Conservation (phyloP, 768 basidiomycete genomes). For the Suillus alpinus region DNA sequence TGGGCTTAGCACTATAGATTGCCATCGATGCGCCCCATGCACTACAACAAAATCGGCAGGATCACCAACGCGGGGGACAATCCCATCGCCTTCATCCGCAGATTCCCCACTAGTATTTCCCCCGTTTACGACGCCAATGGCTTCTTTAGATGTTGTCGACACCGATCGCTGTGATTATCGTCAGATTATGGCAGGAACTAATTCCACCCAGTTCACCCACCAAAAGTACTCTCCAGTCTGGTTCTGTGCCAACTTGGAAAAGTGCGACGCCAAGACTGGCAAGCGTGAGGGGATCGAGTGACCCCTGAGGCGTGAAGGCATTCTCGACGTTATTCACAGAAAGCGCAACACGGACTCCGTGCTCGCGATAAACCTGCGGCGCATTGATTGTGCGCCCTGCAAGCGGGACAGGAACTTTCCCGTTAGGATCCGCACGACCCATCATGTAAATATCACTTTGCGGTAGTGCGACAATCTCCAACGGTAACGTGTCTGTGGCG, state of each 20-base stretch:
- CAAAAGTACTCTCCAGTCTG: constrained; percentile 44
- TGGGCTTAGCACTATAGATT: constrained; percentile 50
- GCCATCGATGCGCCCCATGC: constrained; percentile 43
- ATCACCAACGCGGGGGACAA: constrained; percentile 40
- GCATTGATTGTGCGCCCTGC: constrained; percentile 56
- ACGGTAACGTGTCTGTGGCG: constrained; percentile 39
- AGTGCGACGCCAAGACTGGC: constrained; percentile 56
- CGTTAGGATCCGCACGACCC: constrained; percentile 36
- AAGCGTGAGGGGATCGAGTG: constrained; percentile 57
- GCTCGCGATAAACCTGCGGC: constrained; percentile 42
- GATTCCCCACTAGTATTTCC: constrained; percentile 17
- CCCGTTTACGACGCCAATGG: constrained; percentile 34
- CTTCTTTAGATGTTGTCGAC: constrained; percentile 49
- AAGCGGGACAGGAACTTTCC: constrained; percentile 29
- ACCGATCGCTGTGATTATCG: constrained; percentile 43
- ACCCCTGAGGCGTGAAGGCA: constrained; percentile 68
- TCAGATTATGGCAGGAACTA: background rate
- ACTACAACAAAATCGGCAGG: constrained; percentile 59
- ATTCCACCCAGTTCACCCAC: constrained; percentile 33
- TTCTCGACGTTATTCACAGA: constrained; percentile 66
- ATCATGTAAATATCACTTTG: constrained; percentile 72
- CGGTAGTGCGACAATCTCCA: constrained; percentile 55
- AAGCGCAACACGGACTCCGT: constrained; percentile 50
- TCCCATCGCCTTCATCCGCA: constrained; percentile 7
- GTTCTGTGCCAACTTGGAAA: constrained; percentile 54